Evolutionary conservation across 176 grass and related monocot species (phyloP), one percentile per base, ranked within the genome.

Genomic region (Ananas comosus): DNA sequence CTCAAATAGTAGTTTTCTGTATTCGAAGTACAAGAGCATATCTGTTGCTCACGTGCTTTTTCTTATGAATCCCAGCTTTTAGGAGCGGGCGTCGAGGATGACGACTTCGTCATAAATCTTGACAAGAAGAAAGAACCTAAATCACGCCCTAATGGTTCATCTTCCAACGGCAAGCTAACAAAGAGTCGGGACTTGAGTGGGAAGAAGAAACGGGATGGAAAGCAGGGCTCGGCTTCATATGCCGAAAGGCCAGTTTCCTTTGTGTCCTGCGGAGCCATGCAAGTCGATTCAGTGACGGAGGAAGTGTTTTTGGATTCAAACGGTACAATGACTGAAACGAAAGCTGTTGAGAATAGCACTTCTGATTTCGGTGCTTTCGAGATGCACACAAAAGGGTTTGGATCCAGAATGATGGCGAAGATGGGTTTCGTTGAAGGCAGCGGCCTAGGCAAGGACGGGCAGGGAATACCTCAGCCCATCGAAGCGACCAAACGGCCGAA

Each of bases 321-420:
- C 61, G 64, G 71, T 64, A 72, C 50, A 54, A 61, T 50, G 23
- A 83, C 68, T 48, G 57, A 11, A 58, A 71, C 78, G 11, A 85
- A 72, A 59, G 42, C 67, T 71, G 72, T 66, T 16, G 67, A 70
- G 70, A 81, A 48, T 71, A 66, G 69, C 54, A 63, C 81, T 19
- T 70, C 48, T 9, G 70, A 88, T 50, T 50, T 91, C 17, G 88
- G 88, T 29, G 81, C 79, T 10, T 97, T 97, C 64, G 93, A 97
- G 81, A 69, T 81, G 69, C 93, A 97, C 48, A 97, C 89, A 18
- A 97, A 64, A 71, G 89, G 89, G 50, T 97, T 97, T 79, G 93
- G 93, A 50, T 97, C 86, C 3, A 97, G 83, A 79, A 92, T 97
- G 93, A 87, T 97, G 88, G 89, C 86, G 5, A 97, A 97, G 74